Evolutionary conservation across 2,329 filamentous ascomycete genomes (phyloP), one percentile per base, ranked within the genome.

Genomic region (Colletotrichum musicola): DNA sequence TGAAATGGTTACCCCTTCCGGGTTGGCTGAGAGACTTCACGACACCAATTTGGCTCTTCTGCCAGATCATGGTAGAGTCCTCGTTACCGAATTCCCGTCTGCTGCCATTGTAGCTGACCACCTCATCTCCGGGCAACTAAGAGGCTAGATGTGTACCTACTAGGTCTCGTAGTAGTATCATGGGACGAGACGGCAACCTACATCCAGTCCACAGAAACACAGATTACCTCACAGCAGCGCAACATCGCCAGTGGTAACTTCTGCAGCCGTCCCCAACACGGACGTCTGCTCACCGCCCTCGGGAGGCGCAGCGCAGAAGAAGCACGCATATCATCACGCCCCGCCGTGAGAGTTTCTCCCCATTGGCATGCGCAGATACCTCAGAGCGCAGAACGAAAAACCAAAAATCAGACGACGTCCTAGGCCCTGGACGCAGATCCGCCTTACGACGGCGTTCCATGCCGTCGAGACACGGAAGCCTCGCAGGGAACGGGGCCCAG

Each of bases 351-450:
- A 22, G 50, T 55, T 57, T 44, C 3, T 50, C 59, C 46, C 35
- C 54, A 51, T 27, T 67, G 59, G 64, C 25, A 63, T 35, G 20
- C n/a, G 40, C 50, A 22, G 16, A 16, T 16, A 46, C 6, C 18
- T 46, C 6, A 10, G 9, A 46, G 44, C 16, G 18, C 18, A 46
- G 44, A 46, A 49, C 12, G 46, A 18, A 18, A 49, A 20, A 14
- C 56, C 53, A 38, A 47, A 25, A 38, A 35, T 42, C 61, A 46
- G 47, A 42, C 62, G 35, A 54, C 20, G 10, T 20, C 40, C 54
- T 25, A 20, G 35, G 27, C 49, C 38, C 65, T 46, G 49, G 47
- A 64, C 56, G 62, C 18, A 54, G 61, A 68, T 68, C 61, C 49
- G 54, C 54, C 53, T 42, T 59, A 49, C 49, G 27, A 54, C 27